phyloP scores from a whole-genome alignment of 108 stramenopile species.

The Fragilaria crotonensis region DNA sequence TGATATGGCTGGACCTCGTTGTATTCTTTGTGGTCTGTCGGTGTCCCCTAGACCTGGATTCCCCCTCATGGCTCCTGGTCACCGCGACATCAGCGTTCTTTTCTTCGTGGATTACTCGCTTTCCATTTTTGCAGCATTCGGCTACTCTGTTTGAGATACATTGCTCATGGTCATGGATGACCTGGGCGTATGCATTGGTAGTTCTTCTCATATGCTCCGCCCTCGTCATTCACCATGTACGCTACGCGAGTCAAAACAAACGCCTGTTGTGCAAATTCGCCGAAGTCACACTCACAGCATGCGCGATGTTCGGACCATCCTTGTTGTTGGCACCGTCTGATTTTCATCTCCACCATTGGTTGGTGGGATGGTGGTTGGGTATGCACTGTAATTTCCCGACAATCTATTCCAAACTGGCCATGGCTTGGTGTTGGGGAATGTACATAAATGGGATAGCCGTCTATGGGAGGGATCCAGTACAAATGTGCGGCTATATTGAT shows the following conservation, averaged over 20 bases:
- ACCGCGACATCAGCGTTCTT: slow-evolving; percentile 32
- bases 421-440: slow-evolving; percentile 47
- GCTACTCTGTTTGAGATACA: slow-evolving; percentile 54
- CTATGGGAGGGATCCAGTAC: slow-evolving; percentile 62
- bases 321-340: no score
- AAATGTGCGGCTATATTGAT: slow-evolving; percentile 55
- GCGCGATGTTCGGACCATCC: no score
- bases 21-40: slow-evolving; percentile 64
- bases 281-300: slow-evolving; percentile 35
- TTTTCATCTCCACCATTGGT: slow-evolving; percentile 78
- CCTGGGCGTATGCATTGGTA: slow-evolving; percentile 40
- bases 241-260: slow-evolving; percentile 20
- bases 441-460: slow-evolving; percentile 66
- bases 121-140: slow-evolving; percentile 49
- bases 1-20: slow-evolving; percentile 43
- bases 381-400: slow-evolving; percentile 49
- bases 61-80: slow-evolving; percentile 30
- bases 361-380: slow-evolving; percentile 39
- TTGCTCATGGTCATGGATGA: slow-evolving; percentile 52
- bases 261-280: slow-evolving; percentile 30
- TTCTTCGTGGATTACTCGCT: slow-evolving; percentile 26
- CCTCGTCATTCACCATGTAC: slow-evolving; percentile 24
- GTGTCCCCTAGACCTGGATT: no score
- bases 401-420: slow-evolving; percentile 39
- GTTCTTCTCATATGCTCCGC: slow-evolving; percentile 27